phyloP scores from a whole-genome alignment of 2,329 filamentous ascomycete genomes.

The Colletotrichum destructivum region DNA sequence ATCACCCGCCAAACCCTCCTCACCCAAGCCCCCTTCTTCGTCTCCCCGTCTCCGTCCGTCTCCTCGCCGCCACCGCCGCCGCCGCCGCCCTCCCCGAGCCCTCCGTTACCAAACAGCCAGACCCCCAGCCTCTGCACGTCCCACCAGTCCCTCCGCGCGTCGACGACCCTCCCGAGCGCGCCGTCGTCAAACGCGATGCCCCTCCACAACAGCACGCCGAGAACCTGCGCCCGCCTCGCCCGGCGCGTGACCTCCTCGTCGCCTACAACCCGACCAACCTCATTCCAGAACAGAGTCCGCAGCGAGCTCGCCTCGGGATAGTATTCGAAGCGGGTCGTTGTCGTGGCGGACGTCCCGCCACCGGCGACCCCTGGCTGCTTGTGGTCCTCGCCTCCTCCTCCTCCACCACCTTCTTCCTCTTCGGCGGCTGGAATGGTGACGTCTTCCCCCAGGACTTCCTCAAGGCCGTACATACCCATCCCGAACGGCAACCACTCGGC shows the following conservation, averaged over 20 bases:
- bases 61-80: not conserved
- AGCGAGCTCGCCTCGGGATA: slow-evolving; percentile 60
- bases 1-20: not conserved
- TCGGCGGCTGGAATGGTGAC: slow-evolving; percentile 15
- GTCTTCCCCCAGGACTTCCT: slow-evolving; percentile 70
- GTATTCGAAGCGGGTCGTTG: slow-evolving; percentile 57
- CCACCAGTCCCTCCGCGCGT: slow-evolving; percentile 62
- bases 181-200: slow-evolving; percentile 76
- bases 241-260: slow-evolving; percentile 49
- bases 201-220: slow-evolving; percentile 75
- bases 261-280: slow-evolving; percentile 53
- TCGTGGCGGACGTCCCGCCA: not conserved
- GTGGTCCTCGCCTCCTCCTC: too few species aligned
- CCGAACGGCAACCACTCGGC: slow-evolving; percentile 74
- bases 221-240: slow-evolving; percentile 59
- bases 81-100: not conserved
- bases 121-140: slow-evolving; percentile 68
- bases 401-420: not conserved
- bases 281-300: slow-evolving; percentile 65
- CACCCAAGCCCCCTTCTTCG: not conserved
- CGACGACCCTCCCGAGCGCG: slow-evolving; percentile 70
- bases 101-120: slow-evolving; percentile 25
- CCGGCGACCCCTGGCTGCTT: too few species aligned
- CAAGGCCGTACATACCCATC: slow-evolving; percentile 71
- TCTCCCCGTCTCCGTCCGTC: not conserved